A percentile compares a stretch with the other conserved stretches of the same genome.
Evolutionary conservation across 2,329 filamentous ascomycete genomes (phyloP).

Genomic region (Trichophyton simii): DNA sequence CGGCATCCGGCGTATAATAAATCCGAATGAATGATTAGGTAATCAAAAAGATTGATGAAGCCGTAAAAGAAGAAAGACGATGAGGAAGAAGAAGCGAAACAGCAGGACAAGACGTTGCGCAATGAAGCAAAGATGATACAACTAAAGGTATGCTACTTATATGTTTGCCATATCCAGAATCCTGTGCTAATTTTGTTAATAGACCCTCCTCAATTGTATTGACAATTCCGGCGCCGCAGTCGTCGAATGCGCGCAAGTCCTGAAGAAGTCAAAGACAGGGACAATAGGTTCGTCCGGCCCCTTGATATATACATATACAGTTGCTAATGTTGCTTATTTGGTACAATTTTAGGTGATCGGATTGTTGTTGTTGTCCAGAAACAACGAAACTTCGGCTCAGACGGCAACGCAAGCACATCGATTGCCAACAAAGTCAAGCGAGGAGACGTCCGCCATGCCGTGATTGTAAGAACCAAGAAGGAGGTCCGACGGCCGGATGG

Average conservation of each 20-base stretch:
- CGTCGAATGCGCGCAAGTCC: conserved; percentile 87
- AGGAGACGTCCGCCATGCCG: conserved; percentile 90
- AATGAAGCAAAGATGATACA: conserved; percentile 62
- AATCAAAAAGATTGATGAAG: conserved; percentile 1
- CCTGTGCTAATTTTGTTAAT: conserved; percentile 4
- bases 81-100: neutral
- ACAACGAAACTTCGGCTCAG: conserved; percentile 57
- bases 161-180: neutral
- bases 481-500: conserved; percentile 79
- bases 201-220: conserved; percentile 99
- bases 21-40: neutral
- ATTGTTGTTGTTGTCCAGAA: conserved; percentile 98
- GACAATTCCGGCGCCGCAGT: conserved; percentile 97
- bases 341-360: conserved; percentile 59
- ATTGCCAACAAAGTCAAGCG: conserved; percentile 88
- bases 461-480: conserved; percentile 84
- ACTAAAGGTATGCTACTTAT: conserved; percentile 50
- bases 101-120: neutral
- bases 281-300: conserved; percentile 58
- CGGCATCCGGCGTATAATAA: neutral
- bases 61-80: neutral
- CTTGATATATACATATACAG: neutral
- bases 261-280: conserved; percentile 76
- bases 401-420: conserved; percentile 55
- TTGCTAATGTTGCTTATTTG: neutral